These are phyloP conservation scores for Fusarium ambrosium DNA, from an alignment of 2,329 filamentous ascomycete species.

Conservation along the genomic window DNA sequence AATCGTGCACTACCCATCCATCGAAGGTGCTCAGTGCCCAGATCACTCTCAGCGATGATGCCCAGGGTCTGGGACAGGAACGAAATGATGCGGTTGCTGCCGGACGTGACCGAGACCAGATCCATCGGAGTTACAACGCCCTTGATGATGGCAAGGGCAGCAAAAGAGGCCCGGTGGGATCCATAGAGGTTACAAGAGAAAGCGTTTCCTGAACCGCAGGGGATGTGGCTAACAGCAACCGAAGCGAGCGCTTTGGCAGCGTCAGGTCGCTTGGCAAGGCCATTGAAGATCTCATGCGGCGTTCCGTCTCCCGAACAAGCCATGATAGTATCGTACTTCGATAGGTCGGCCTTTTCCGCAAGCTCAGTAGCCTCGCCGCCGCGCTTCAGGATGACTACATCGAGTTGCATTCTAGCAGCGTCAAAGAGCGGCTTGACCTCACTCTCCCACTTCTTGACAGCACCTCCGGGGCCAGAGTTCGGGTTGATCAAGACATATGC, in stretches of 20 bases:
- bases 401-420: conserved; percentile 82
- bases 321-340: conserved; percentile 86
- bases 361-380: conserved; percentile 85
- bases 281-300: conserved; percentile 95
- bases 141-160: conserved; percentile 88
- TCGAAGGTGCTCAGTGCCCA: conserved; percentile 89
- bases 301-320: conserved; percentile 94
- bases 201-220: conserved; percentile 94
- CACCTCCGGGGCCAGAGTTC: conserved; percentile 85
- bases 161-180: conserved; percentile 79
- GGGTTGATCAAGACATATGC: conserved; percentile 94
- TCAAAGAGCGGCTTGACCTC: conserved; percentile 86
- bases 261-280: conserved; percentile 81
- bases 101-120: conserved; percentile 88
- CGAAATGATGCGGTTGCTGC: conserved; percentile 78
- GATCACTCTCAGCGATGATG: conserved; percentile 89
- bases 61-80: conserved; percentile 93
- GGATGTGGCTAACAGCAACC: conserved; percentile 87
- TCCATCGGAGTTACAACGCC: conserved; percentile 88
- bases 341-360: conserved; percentile 79
- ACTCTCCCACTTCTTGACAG: conserved; percentile 78
- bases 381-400: conserved; percentile 78
- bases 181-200: conserved; percentile 93
- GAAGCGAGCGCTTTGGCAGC: conserved; percentile 80
- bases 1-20: conserved; percentile 95